These are phyloP conservation scores for Myriosclerotinia curreyana DNA, from an alignment of 2,329 filamentous ascomycete genomes.

Conservation along the genomic window DNA sequence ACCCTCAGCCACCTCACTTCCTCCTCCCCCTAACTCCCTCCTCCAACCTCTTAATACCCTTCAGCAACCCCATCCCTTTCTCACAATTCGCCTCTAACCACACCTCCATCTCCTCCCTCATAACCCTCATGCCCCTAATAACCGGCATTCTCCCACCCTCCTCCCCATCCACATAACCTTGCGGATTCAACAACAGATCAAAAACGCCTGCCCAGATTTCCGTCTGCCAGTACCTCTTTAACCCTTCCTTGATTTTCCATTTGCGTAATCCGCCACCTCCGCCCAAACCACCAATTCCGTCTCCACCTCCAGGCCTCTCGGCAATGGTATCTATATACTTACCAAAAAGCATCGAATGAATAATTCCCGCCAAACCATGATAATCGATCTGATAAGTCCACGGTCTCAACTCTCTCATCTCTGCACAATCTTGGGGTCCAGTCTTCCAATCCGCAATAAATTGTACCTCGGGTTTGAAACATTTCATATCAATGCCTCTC, in stretches of 20 bases:
- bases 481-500: slow-evolving; percentile 87
- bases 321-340: slow-evolving; percentile 85
- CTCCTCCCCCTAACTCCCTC: slow-evolving; percentile 29
- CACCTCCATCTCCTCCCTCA: slow-evolving; percentile 76
- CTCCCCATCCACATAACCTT: slow-evolving; percentile 61
- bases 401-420: slow-evolving; percentile 89
- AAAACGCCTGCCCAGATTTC: slow-evolving; percentile 86
- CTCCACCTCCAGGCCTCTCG: slow-evolving; percentile 38
- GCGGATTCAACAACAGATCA: slow-evolving; percentile 81
- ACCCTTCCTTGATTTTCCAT: slow-evolving; percentile 75
- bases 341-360: slow-evolving; percentile 88
- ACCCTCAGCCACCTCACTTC: neutral
- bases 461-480: slow-evolving; percentile 70
- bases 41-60: slow-evolving; percentile 62
- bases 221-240: slow-evolving; percentile 96
- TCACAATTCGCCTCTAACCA: slow-evolving; percentile 83
- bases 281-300: slow-evolving; percentile 47
- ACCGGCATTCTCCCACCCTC: slow-evolving; percentile 69
- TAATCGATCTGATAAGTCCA: slow-evolving; percentile 99
- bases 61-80: slow-evolving; percentile 72
- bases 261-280: slow-evolving; percentile 53
- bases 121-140: slow-evolving; percentile 61
- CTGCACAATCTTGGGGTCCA: slow-evolving; percentile 80
- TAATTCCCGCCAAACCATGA: slow-evolving; percentile 81
- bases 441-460: slow-evolving; percentile 98